Conservation (phyloP, 2,329 filamentous ascomycete genomes). For the Cytospora leucostoma region DNA sequence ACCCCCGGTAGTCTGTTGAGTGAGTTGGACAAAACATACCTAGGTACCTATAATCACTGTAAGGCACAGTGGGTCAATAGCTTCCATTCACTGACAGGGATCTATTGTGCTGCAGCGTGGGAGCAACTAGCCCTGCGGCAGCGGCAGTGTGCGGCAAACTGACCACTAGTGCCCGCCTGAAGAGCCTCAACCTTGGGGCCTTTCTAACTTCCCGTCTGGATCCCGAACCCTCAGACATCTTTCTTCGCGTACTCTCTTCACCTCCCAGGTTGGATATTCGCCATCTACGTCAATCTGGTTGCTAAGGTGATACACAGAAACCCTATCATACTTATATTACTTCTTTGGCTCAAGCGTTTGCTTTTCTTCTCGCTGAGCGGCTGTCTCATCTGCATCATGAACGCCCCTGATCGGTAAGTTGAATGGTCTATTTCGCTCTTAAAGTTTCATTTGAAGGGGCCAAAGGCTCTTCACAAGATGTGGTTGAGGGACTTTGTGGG, state of each 20-base stretch:
- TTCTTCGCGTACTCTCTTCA: background rate
- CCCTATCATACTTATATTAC: background rate
- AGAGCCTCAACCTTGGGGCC: constrained; percentile 14
- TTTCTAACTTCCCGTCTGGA: constrained; percentile 10
- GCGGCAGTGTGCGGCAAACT: constrained; percentile 15
- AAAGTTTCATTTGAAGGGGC: background rate
- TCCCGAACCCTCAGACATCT: background rate
- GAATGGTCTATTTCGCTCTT: background rate
- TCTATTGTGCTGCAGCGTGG: constrained; percentile 5
- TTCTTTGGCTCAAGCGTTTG: background rate
- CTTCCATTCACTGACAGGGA: background rate
- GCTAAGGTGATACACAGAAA: background rate
- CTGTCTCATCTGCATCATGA: constrained; percentile 44
- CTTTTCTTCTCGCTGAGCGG: background rate
- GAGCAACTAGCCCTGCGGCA: background rate
- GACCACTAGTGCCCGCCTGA: constrained; percentile 15
- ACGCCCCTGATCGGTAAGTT: constrained; percentile 58
- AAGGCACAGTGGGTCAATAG: background rate
- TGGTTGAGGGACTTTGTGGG: background rate
- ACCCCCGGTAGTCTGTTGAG: background rate
- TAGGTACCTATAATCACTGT: background rate
- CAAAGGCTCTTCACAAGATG: background rate
- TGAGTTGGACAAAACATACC: background rate
- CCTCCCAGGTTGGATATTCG: background rate
- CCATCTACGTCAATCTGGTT: constrained; percentile 1